Percentiles rank a stretch among this genome's conserved stretches.
These are phyloP conservation scores for Butyriboletus regius DNA, from an alignment of 1,284 basidiomycete species.

Conservation along the genomic window DNA sequence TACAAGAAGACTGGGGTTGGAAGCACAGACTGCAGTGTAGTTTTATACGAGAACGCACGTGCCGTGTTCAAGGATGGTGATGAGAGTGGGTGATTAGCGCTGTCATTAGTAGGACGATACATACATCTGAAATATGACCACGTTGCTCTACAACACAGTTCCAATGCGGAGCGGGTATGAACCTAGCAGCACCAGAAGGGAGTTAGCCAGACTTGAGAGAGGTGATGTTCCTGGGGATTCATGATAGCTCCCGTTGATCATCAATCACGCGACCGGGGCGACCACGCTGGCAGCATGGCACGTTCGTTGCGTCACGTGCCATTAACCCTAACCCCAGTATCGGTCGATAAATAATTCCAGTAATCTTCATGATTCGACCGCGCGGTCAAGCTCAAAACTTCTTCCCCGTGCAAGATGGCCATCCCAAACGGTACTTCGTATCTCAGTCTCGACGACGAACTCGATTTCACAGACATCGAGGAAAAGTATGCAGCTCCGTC, in stretches of 20 bases:
- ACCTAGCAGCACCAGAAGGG: background rate
- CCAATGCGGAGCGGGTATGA: background rate
- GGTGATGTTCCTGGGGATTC: background rate
- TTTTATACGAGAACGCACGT: slow-evolving; percentile 31
- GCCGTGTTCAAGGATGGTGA: slow-evolving; percentile 5
- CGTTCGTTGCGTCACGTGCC: slow-evolving; percentile 3
- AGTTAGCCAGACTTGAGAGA: slow-evolving; percentile 10
- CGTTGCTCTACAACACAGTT: background rate
- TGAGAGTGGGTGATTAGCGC: background rate
- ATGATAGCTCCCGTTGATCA: background rate
- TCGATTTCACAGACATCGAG: slow-evolving; percentile 93
- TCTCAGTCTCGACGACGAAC: slow-evolving; percentile 54
- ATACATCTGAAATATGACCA: background rate
- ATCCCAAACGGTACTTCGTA: slow-evolving; percentile 28
- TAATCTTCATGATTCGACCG: background rate
- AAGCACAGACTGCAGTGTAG: background rate
- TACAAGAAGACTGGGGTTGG: background rate
- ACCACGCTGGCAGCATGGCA: background rate
- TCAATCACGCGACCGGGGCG: background rate
- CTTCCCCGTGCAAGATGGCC: slow-evolving; percentile 18
- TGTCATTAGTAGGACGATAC: slow-evolving; percentile 5
- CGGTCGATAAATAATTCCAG: background rate
- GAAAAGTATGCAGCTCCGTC: slow-evolving; percentile 55
- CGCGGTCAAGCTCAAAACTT: background rate
- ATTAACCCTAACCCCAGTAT: slow-evolving; percentile 3